A percentile compares a stretch with the other conserved stretches of the same genome.
Conservation (phyloP, 176 grass and related monocot species). For the Puccinellia tenuiflora region DNA sequence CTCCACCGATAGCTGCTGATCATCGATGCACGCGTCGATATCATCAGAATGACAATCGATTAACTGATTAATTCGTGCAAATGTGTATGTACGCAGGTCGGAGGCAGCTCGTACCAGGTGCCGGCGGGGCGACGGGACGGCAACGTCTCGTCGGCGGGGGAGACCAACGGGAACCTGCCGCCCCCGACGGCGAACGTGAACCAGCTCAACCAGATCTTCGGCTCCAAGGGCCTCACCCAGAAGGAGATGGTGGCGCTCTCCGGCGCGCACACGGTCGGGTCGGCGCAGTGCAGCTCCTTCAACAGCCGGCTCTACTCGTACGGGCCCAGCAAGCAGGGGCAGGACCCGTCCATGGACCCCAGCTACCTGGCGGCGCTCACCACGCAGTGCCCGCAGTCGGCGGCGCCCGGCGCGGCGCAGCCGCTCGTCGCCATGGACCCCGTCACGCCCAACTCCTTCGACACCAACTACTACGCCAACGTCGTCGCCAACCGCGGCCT, state of each 20-base stretch:
- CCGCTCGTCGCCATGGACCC: conserved; percentile 58
- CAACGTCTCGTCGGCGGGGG: conserved; percentile 49
- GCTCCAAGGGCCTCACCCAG: conserved; percentile 45
- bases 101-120: conserved; percentile 53
- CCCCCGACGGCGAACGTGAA: conserved; percentile 34
- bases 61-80: neutral
- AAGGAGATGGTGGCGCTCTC: conserved; percentile 65
- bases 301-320: conserved; percentile 48
- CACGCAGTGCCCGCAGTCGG: conserved; percentile 48
- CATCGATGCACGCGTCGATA: too few species aligned
- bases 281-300: conserved; percentile 74
- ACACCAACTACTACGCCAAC: conserved; percentile 70
- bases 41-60: too few species aligned
- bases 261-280: conserved; percentile 83
- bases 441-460: conserved; percentile 52
- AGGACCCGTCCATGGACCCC: conserved; percentile 66
- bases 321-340: conserved; percentile 16
- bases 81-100: conserved; percentile 21
- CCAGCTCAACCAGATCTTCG: conserved; percentile 56
- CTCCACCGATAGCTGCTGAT: neutral
- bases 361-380: conserved; percentile 42
- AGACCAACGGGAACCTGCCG: conserved; percentile 54
- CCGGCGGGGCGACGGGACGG: conserved; percentile 52
- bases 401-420: neutral
- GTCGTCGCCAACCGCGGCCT: conserved; percentile 59